Base-by-base conservation (phyloP, 106 monocot genomes). In the Dendrobium catenatum region DNA sequence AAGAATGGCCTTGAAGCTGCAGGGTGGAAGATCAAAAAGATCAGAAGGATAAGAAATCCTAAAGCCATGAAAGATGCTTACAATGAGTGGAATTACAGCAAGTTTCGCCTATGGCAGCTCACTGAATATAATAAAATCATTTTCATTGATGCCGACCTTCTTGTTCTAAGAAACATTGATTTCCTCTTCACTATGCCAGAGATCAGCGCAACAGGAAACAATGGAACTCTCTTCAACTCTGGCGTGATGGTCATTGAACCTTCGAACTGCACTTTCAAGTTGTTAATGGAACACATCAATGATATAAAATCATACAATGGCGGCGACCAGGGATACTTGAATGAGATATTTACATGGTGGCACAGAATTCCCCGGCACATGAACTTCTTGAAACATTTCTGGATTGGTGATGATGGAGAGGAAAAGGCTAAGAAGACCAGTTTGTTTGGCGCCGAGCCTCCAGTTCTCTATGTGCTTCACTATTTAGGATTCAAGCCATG, bases 31-130 rank as follows among this genome's bases (percentile, higher is more conserved):
- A 79, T 90, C 40, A 72, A 88, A 18, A 89, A 84, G 22, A 93
- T 93, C 8, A 80, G 89, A 43, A 78, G 93, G 76, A 93, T 93
- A 72, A 80, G 93, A 22, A 93, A 93, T 42, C 93, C 93, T 16
- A 93, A 90, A 40, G 93, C 93, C 2, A 77, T 77, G 61, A 81
- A 79, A 2, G 90, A 93, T 72, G 88, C 93, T 16, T 93, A 93
- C 73, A 93, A 93, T 17, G 93, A 93, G 85, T 93, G 90, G 90
- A 93, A 93, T 83, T 93, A 93, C 83, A 93, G 93, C 85, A 93
- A 93, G 82, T 93, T 93, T 79, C 85, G 91, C 43, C 84, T 93
- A 9, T 93, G 93, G 93, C 93, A 93, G 59, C 93, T 93, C 18
- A 93, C 93, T 0, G 91, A 93, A 59, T 93, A 93, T 24, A 87